Evolutionary conservation across 306 rosid genomes (phyloP).

Genomic region (Begonia masoniana): DNA sequence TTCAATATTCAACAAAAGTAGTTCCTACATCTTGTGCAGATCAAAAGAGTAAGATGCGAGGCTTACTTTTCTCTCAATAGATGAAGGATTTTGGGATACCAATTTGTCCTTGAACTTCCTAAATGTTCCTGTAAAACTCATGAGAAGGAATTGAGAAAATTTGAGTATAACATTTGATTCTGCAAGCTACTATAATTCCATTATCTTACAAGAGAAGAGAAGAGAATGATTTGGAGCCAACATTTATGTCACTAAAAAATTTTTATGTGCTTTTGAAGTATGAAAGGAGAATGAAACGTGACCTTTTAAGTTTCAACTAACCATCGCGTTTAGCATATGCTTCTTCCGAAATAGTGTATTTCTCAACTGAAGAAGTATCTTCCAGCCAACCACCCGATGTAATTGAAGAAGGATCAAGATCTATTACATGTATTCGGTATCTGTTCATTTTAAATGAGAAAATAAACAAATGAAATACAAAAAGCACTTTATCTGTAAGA

Average conservation of each 20-base stretch:
- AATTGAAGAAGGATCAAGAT: slow-evolving; percentile 78
- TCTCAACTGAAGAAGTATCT: slow-evolving; percentile 86
- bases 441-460: slow-evolving; percentile 18
- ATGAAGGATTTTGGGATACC: slow-evolving; percentile 39
- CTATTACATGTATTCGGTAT: slow-evolving; percentile 63
- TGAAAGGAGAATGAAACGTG: too few relatives aligned
- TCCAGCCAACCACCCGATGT: slow-evolving; percentile 96
- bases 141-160: neutral
- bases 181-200: too few relatives aligned
- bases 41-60: slow-evolving; percentile 3
- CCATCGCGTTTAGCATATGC: slow-evolving; percentile 70
- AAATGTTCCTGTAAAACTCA: slow-evolving; percentile 48
- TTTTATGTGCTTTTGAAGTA: too few relatives aligned
- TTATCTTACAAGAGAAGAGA: too few relatives aligned
- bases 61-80: slow-evolving; percentile 48
- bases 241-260: too few relatives aligned
- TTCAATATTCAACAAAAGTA: too few relatives aligned
- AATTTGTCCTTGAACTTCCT: slow-evolving; percentile 70
- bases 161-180: too few relatives aligned
- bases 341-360: slow-evolving; percentile 73
- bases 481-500: neutral
- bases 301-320: slow-evolving; percentile 5
- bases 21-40: too few relatives aligned
- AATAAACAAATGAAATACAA: slow-evolving; percentile 4
- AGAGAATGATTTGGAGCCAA: too few relatives aligned